Base-by-base conservation (phyloP, 2,329 filamentous ascomycete genomes). In the Neophaeococcomyces mojaviensis region DNA sequence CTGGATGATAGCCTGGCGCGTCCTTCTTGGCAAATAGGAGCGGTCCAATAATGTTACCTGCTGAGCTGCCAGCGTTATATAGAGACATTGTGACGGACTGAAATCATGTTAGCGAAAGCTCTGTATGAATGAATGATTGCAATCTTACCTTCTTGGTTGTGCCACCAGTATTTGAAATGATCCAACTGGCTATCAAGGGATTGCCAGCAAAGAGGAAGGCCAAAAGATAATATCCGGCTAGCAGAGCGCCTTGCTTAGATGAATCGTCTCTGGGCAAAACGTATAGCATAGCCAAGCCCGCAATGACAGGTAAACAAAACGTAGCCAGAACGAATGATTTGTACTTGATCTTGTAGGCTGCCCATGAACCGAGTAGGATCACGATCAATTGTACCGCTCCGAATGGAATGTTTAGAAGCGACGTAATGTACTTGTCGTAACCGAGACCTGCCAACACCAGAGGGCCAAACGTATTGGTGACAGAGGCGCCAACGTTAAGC, bases 1-100 rank as follows among this genome's bases (percentile, higher is more conserved):
- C 80, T 0, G 75, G 74, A 2, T 67, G 68, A 53, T 84, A 85
- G 4, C 62, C 58, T 0, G 81, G 81, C 0, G 77, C 75, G 47
- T 83, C 77, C 4, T 67, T 65, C 8, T 69, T 63, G 50, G 67
- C 71, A 64, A 84, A 84, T 0, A 84, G 67, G 0, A 84, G 61
- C 0, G 81, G 81, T 0, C 81, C 82, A 55, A 85, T 70, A 47
- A 86, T 82, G 58, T 84, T 84, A 2, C 82, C 82, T 0, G 74
- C 71, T 0, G 78, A 74, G 2, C 73, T 71, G 0, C 76, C 80
- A 1, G 76, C 79, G 54, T 82, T 81, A 67, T 77, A 84, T 1
- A 82, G 63, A 0, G 75, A 77, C 71, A 83, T 79, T 32, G 79
- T 71, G 39, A 77, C 69, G 0, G 78, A 79, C 57, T 44, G 18